phyloP scores from a whole-genome alignment of 306 rosid genomes.

The Cotoneaster glaucophyllus region DNA sequence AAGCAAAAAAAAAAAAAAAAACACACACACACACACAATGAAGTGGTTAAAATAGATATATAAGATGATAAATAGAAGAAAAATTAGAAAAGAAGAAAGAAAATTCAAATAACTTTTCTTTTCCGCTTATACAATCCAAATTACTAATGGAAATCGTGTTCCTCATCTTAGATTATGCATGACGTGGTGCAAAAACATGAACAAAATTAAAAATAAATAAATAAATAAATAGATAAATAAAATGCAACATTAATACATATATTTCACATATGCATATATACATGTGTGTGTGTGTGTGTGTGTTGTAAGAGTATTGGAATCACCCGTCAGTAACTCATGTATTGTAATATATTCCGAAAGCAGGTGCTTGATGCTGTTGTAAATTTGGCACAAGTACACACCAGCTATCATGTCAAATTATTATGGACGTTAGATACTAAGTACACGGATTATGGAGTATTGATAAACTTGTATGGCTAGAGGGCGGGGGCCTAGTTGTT shows the following conservation, averaged over 20 bases:
- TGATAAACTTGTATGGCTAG: background rate
- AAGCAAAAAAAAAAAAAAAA: background rate
- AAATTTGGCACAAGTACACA: background rate
- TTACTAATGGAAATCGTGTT: too few species aligned
- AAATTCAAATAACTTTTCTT: background rate
- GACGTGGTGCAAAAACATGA: too few species aligned
- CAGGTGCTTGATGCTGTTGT: background rate
- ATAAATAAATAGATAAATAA: too few species aligned
- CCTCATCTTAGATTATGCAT: too few species aligned
- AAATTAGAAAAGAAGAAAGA: background rate
- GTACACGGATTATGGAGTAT: background rate
- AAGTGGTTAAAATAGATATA: background rate
- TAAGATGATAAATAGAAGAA: background rate
- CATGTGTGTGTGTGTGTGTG: too few species aligned
- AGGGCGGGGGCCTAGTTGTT: background rate
- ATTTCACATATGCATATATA: too few species aligned
- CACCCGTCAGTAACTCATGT: background rate
- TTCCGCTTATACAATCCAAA: too few species aligned
- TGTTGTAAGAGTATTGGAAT: background rate
- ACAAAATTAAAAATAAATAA: too few species aligned
- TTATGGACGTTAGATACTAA: background rate
- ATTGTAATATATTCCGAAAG: background rate
- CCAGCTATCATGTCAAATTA: background rate
- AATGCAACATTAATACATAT: too few species aligned
- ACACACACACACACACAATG: background rate